Evolutionary conservation across 805 yeast genomes (phyloP), one percentile per base, ranked within the genome.

Genomic region (Lachancea dasiensis): DNA sequence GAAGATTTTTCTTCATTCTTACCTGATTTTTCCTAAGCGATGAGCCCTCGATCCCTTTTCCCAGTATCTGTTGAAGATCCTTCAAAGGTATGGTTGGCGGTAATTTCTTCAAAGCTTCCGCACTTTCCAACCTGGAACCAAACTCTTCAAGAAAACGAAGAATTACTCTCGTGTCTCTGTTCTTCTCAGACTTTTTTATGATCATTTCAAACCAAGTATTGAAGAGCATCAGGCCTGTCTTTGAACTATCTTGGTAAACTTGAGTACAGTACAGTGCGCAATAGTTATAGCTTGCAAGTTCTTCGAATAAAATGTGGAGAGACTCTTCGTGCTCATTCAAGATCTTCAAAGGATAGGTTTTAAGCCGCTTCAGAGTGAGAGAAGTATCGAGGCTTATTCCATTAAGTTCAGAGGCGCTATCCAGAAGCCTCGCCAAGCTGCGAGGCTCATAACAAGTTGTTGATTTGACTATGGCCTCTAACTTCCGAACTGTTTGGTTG

Each of bases 261-360:
- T 63, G 63, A 1, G 70, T 58, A 44, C 92, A 79, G 49, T 83
- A 83, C 3, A 61, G 53, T 43, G 81, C 69, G 0, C 95, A 83
- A n/a, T 65, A 62, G 15, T 59, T 59, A 33, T 74, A 68, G 51
- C 81, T 81, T 3, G 72, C 60, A 31, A 84, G 57, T 15, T 77
- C 76, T 34, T 72, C 67, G 32, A 75, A 76, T 18, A 78, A 66
- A 2, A 86, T 72, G 38, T 75, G 73, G 13, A 90, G 61, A 0
- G 86, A 79, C 34, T 75, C 70, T 8, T 69, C 68, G 51, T 84
- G 85, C 36, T 75, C 75, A 1, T 75, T 78, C 29, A 82, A 51
- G 41, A 75, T 70, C 31, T 70, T 70, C 38, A 81, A 67, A 2
- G 87, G 72, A 31, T 73, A 67, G 0, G 84, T 75, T 27, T 74